Conservation (phyloP, 2,329 filamentous ascomycete species). For the Monilinia fructicola region DNA sequence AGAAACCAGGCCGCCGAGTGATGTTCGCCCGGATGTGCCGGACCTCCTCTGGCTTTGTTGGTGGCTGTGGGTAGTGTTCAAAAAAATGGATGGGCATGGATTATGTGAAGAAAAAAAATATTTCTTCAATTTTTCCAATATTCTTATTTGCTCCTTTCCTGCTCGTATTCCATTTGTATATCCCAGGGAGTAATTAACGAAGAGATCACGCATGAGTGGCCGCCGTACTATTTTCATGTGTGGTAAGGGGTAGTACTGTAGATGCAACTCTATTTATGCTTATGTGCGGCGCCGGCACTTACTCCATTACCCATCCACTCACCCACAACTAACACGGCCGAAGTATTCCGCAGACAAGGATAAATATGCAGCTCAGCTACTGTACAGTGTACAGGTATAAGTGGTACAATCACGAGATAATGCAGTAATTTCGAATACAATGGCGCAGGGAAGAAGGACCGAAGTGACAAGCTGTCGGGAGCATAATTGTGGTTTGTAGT, state of each 20-base stretch:
- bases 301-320: background rate
- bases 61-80: background rate
- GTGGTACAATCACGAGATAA: background rate
- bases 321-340: background rate
- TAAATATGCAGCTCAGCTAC: background rate
- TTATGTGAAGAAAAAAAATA: background rate
- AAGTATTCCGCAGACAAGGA: background rate
- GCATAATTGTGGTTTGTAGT: background rate
- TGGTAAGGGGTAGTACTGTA: background rate
- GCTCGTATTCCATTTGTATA: background rate
- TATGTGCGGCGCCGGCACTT: slow-evolving; percentile 6
- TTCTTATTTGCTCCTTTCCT: background rate
- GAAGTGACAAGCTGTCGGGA: background rate
- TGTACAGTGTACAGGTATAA: too few species aligned
- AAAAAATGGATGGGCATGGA: background rate
- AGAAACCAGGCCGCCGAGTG: background rate
- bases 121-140: background rate
- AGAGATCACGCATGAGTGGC: background rate
- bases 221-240: background rate
- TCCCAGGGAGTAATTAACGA: background rate
- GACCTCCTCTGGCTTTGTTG: background rate
- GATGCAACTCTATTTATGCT: slow-evolving; percentile 10
- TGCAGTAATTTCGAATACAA: background rate
- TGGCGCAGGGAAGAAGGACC: slow-evolving; percentile 1
- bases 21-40: background rate